Base-by-base conservation (phyloP, 441 rosid species). In the Codiaeum variegatum region DNA sequence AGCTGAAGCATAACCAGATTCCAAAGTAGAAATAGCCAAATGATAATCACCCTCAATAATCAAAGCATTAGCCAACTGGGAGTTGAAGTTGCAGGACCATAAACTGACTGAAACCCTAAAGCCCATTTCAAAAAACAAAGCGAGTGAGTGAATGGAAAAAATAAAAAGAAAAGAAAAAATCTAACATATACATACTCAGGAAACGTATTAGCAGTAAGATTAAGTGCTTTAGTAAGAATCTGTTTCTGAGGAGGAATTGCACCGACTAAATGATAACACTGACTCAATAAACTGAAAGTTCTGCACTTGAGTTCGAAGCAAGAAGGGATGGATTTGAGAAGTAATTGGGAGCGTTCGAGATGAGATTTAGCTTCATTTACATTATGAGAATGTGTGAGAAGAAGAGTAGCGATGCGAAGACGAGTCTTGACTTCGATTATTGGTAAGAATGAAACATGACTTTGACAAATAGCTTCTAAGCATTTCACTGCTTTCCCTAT, bases 31-130 rank as follows among this genome's bases (percentile, higher is more conserved):
- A 68, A 92, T 69, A 28, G 98, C 87, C 69, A 85, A 78, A 49
- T 81, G 84, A 72, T 84, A 91, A 75, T 94, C 96, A 61, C 96
- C 98, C 84, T 91, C 92, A 58, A 88, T 85, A 55, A 94, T 82
- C 69, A 88, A 87, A 23, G 90, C 90, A 76, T 87, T 92, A 16
- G 98, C 97, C 24, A 94, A 89, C 89, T 92, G 99, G 12, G 98
- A 91, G 77, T 83, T 91, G 91, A 94, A 92, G 78, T 94, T 94
- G 87, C 97, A 92, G 73, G 90, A 81, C 99, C 99, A 94, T 32
- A 94, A 84, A 78, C 80, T 80, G 58, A 83, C 85, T 19, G 90
- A 82, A 47, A 87, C 49, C 81, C 90, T 84, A 65, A 51, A 5
- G n/a, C 31, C 4, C 49, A 42, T 21, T n/a, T 6, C 19, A 13